These are phyloP conservation scores for Suillus subaureus DNA, from an alignment of 768 basidiomycete species.

Conservation along the genomic window DNA sequence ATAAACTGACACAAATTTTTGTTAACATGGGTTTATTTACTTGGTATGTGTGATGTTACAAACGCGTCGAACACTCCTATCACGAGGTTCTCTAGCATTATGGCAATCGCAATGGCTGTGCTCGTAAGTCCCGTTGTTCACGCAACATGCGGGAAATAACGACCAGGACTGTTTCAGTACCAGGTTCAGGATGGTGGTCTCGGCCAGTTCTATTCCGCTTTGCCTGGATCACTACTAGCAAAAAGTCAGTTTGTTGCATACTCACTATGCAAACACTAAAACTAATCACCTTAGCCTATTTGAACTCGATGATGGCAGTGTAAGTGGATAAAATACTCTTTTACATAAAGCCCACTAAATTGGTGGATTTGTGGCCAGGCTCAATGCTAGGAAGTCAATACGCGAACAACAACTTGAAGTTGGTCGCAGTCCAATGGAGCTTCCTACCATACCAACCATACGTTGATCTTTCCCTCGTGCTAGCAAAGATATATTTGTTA, in stretches of 20 bases:
- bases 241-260: conserved; percentile 17
- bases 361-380: not conserved
- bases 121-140: conserved; percentile 12
- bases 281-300: conserved; percentile 15
- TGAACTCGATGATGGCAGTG: conserved; percentile 30
- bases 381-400: conserved; percentile 16
- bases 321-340: conserved; percentile 11
- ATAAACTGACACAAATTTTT: conserved; percentile 16
- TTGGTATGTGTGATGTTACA: conserved; percentile 15
- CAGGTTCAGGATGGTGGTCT: conserved; percentile 11
- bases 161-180: conserved; percentile 12
- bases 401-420: conserved; percentile 16
- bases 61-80: not conserved
- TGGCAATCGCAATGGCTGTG: conserved; percentile 13
- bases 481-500: not conserved
- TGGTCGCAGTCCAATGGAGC: conserved; percentile 9
- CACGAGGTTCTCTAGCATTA: conserved; percentile 11
- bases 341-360: not conserved
- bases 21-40: conserved; percentile 24
- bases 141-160: not conserved
- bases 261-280: not conserved
- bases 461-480: not conserved
- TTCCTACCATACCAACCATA: conserved; percentile 24
- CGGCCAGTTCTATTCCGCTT: conserved; percentile 12
- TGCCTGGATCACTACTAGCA: conserved; percentile 17